phyloP scores from a whole-genome alignment of 495 filamentous ascomycete genomes.

The Lindgomyces ingoldianus region DNA sequence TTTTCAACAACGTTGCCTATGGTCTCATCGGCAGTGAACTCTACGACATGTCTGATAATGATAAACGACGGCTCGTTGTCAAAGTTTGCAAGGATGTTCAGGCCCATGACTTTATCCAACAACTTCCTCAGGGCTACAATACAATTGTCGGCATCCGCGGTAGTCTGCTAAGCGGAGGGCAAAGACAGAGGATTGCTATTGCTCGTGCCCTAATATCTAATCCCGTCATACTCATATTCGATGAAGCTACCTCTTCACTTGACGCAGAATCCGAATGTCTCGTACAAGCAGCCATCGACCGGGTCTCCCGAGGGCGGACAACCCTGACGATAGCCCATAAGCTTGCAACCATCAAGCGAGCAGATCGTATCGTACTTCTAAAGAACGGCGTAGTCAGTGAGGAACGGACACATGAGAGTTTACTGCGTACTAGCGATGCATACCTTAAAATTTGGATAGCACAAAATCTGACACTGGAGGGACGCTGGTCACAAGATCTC shows the following conservation, averaged over 20 bases:
- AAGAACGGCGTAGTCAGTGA: constrained; percentile 77
- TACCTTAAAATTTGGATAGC: constrained; percentile 13
- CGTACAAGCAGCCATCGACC: constrained; percentile 89
- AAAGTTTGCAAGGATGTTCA: constrained; percentile 87
- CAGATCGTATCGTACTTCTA: constrained; percentile 95
- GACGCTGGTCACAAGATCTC: background rate
- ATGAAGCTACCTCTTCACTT: constrained; percentile 91
- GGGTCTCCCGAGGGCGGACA: constrained; percentile 79
- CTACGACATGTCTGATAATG: background rate
- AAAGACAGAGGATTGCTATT: constrained; percentile 91
- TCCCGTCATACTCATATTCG: constrained; percentile 88
- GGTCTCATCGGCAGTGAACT: constrained; percentile 78
- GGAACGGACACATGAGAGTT: constrained; percentile 74
- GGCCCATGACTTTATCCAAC: constrained; percentile 82
- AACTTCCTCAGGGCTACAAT: constrained; percentile 86
- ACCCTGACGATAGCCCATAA: constrained; percentile 96
- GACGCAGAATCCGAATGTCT: constrained; percentile 94
- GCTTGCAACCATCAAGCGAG: constrained; percentile 86
- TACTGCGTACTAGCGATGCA: constrained; percentile 39
- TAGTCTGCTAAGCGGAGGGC: constrained; percentile 86
- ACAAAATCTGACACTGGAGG: background rate
- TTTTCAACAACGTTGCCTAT: constrained; percentile 82
- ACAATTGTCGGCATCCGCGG: constrained; percentile 93
- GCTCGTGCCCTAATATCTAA: constrained; percentile 88
- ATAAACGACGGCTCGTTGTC: constrained; percentile 54